Evolutionary conservation across 1,284 basidiomycete species (phyloP), one percentile per base, ranked within the genome.

Genomic region (Cryptococcus sp.): DNA sequence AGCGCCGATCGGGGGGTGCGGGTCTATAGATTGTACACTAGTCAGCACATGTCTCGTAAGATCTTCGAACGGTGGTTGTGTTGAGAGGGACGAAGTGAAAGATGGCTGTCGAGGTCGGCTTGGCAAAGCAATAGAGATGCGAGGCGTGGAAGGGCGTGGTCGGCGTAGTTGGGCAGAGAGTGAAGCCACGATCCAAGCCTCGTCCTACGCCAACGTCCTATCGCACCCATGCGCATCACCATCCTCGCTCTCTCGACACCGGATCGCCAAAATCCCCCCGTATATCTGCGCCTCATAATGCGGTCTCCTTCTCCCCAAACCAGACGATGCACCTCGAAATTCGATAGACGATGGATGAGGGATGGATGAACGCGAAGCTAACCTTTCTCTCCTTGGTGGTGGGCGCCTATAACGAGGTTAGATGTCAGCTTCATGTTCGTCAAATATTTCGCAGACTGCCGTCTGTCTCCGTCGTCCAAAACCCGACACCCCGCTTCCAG

Each of bases 1-100:
- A 96, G 90, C 63, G 93, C 93, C 63, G 91, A 93, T 81, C 91
- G 91, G 74, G 86, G 86, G 84, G 93, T 93, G 81, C 87, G 82
- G 72, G 87, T 86, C 88, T 91, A 65, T n/a, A 46, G 50, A 27
- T 15, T 15, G 22, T n/a, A n/a, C 7, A 17, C 10, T 27, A 47
- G 42, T 59, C 48, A 58, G 57, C 40, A 56, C 8, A 13, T 8
- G 30, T 30, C 17, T n/a, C 27, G 25, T 3, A 25, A 17, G 11
- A 3, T 16, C 16, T n/a, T 19, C 19, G 17, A 20, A n/a, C 19
- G 38, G 35, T 20, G 1, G 25, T 25, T 47, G 19, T 7, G 13
- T 25, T 22, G 39, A 51, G 16, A 23, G 13, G 6, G 42, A 22
- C 1, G 16, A 8, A 45, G 42, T 45, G 16, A 2, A 45, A 2